Evolutionary conservation across 108 stramenopile species (phyloP), one percentile per base, ranked within the genome.

Genomic region (Schizochytrium sp.): DNA sequence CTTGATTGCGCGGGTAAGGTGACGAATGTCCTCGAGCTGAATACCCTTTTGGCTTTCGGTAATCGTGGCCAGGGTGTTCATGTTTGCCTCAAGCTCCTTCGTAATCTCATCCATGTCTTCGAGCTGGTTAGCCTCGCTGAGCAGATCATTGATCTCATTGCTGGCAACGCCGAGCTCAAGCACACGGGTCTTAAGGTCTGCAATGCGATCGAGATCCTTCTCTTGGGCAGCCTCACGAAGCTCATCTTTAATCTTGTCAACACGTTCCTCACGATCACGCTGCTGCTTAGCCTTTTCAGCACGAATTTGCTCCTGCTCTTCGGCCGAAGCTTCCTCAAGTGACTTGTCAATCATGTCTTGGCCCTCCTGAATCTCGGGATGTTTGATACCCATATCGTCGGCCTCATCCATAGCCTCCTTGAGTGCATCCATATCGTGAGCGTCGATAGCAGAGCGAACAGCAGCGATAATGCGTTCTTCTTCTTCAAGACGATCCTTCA

Each of bases 401-500:
- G 87, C 90, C 69, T 90, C 56, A 56, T 17, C 88, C 41, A 92
- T 40, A 46, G 40, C 87, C 38, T 50, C 57, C 88, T 89, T 56
- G 45, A 93, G 69, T 46, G 45, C 76, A 45, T 89, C 73, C 28
- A 90, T 50, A 45, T 92, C 92, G 46, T 88, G 90, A 49, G 49
- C 50, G 28, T 41, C 61, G 53, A 89, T 89, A 55, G 93, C 92
- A 2, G 47, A 53, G 46, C 72, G 38, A 40, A 94, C 87, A 72
- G 90, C 90, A 45, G 45, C 88, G 42, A 92, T 61, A 49, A 89
- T 87, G 57, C 57, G 89, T 47, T 89, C 90, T 89, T 94, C 94
- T 73, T 94, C 91, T 57, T 94, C 92, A 38, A 94, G 56, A 15
- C 93, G 89, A 44, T 53, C 44, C 83, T 88, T 92, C 45, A 92